Evolutionary conservation across 345 rosid species (phyloP), one percentile per base, ranked within the genome.

Genomic region (Salix exigua): DNA sequence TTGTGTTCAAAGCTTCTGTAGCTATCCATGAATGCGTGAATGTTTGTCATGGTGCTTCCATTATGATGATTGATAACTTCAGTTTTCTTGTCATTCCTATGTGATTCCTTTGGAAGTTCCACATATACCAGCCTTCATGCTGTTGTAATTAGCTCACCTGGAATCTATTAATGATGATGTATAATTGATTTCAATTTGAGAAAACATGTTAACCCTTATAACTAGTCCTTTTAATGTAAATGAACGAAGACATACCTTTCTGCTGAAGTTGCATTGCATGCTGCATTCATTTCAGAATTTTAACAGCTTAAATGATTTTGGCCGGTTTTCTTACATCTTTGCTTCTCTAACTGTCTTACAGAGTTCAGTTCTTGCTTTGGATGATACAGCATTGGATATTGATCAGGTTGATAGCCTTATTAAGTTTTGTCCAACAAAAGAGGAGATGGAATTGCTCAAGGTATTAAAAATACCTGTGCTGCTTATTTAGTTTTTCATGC

Each of bases 401-500:
- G 96, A 92, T 84, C 97, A 92, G 81, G 89, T 92, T 68, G 97
- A 92, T 76, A 92, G 87, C 80, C 88, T 92, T 71, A 88, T 92
- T 37, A 92, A 91, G 80, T 91, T 92, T 80, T 91, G 91, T 84
- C 97, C 97, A 66, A 91, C 97, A 58, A 91, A 89, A 86, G 97
- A 92, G 83, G 97, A 92, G 84, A 68, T 77, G 77, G 97, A 92
- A 83, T 64, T 88, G 78, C 86, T 92, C 63, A 88, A 88, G 92
- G 97, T 92, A 77, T 53, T 62, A 72, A 55, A 68, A 67, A 37
- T 48, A 19, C 26, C 13, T 40, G 3, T 35, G 68, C 62, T 25
- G 58, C 26, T 28, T 62, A 66, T 65, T n/a, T 75, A 53, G 51
- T 25, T 44, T 26, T 9, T 53, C 44, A 58, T 26, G 3, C 21